Conservation (phyloP, 768 basidiomycete species). For the Amanita pseudoporphyria region DNA sequence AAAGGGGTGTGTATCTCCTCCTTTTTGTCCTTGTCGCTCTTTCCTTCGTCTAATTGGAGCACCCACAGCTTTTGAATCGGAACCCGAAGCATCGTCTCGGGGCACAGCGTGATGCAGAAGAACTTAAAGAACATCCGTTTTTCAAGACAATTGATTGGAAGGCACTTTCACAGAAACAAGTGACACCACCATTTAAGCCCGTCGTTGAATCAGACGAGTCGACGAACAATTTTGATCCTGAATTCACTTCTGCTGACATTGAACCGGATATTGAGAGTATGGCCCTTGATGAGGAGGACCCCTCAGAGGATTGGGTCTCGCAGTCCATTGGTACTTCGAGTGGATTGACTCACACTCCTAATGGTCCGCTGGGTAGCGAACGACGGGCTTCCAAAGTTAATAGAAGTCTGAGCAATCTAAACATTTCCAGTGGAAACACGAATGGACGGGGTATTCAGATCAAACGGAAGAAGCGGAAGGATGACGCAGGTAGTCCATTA, state of each 20-base stretch:
- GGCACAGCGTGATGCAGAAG: conserved; percentile 80
- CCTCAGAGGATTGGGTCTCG: conserved; percentile 61
- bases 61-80: conserved; percentile 79
- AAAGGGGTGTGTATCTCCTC: conserved; percentile 68
- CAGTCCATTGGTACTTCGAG: conserved; percentile 29
- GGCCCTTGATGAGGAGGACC: conserved; percentile 51
- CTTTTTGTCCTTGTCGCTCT: conserved; percentile 7
- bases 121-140: conserved; percentile 94
- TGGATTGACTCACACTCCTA: conserved; percentile 48
- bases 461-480: conserved; percentile 35
- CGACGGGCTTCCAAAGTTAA: conserved; percentile 9
- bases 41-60: background rate
- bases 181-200: conserved; percentile 97
- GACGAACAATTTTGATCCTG: conserved; percentile 96
- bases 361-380: conserved; percentile 71
- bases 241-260: conserved; percentile 92
- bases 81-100: conserved; percentile 98
- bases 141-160: conserved; percentile 91
- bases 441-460: conserved; percentile 40
- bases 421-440: conserved; percentile 7
- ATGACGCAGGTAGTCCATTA: conserved; percentile 53
- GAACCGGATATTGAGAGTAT: conserved; percentile 54
- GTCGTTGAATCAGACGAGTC: conserved; percentile 97
- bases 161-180: conserved; percentile 76
- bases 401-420: conserved; percentile 1